Evolutionary conservation across 805 yeast genomes (phyloP), one percentile per base, ranked within the genome.

Genomic region (Wickerhamomyces canadensis): DNA sequence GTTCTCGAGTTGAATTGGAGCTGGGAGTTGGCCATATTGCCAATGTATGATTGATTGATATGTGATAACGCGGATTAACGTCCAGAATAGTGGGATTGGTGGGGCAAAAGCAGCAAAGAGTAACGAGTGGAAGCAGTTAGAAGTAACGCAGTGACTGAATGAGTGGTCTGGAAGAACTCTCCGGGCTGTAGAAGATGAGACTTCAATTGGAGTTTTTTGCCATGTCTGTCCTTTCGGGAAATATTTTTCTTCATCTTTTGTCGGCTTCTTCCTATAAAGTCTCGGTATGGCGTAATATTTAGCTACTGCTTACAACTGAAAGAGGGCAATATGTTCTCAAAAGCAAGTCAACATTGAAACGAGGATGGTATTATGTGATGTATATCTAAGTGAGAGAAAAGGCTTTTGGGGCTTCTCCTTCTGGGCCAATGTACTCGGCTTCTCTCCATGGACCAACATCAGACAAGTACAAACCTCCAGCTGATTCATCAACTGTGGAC

Each of bases 401-500:
- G 14, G 77, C 69, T 52, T 64, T 68, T 56, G 96, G 96, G 36
- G 95, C 95, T 63, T 81, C 86, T 47, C 96, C 96, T 67, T 89
- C 98, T 41, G 96, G 95, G 12, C 97, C 98, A 58, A 88, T 81
- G 64, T 55, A 91, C 64, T 83, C 53, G 23, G 80, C 68, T 44
- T 91, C 93, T 74, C 96, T 84, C 98, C 98, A 93, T 47, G 98
- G 98, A 49, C 98, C 98, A 48, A 82, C 69, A 60, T 93, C 98
- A 27, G 93, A 78, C 55, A 93, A 68, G 62, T 80, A 84, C 48
- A 93, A 74, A 19, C 95, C 96, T 54, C 88, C 84, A 33, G 78
- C 84, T 9, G 74, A 71, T 34, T 77, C 85, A 31, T 68, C 61
- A 30, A 79, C 80, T 48, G 65, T 74, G 24, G 93, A 80, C 46